phyloP scores from a whole-genome alignment of 768 basidiomycete genomes.

The Leccinum rimulosum region DNA sequence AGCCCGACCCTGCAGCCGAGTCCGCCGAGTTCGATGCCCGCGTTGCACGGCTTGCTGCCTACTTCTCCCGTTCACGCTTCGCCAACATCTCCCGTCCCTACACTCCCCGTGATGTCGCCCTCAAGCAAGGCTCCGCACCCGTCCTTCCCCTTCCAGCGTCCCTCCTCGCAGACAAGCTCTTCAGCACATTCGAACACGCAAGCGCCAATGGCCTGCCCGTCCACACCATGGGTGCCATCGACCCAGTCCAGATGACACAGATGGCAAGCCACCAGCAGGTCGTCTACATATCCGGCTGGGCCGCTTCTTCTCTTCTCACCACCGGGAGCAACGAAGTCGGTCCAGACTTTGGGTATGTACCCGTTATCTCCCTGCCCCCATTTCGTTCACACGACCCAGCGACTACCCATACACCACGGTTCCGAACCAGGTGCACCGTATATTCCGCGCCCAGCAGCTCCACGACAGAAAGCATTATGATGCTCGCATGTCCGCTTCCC shows the following conservation, averaged over 20 bases:
- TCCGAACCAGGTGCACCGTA: slow-evolving; percentile 90
- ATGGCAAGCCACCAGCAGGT: slow-evolving; percentile 86
- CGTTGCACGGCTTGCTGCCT: slow-evolving; percentile 60
- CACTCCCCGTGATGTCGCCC: slow-evolving; percentile 71
- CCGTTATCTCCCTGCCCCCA: background rate
- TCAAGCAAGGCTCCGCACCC: slow-evolving; percentile 87
- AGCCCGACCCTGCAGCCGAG: slow-evolving; percentile 60
- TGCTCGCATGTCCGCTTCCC: slow-evolving; percentile 66
- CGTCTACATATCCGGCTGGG: slow-evolving; percentile 94
- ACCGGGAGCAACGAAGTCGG: slow-evolving; percentile 91
- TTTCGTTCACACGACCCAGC: slow-evolving; percentile 35
- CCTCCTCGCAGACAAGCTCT: slow-evolving; percentile 86
- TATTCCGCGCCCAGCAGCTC: slow-evolving; percentile 88
- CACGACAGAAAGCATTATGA: slow-evolving; percentile 95
- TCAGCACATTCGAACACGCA: slow-evolving; percentile 58
- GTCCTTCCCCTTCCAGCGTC: slow-evolving; percentile 73
- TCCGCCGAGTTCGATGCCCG: slow-evolving; percentile 56
- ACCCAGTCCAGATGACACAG: slow-evolving; percentile 93
- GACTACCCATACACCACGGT: slow-evolving; percentile 97
- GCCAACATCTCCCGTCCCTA: slow-evolving; percentile 74
- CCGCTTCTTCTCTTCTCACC: slow-evolving; percentile 79
- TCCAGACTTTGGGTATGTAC: slow-evolving; percentile 75
- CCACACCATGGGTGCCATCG: slow-evolving; percentile 91
- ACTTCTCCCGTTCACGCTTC: slow-evolving; percentile 78
- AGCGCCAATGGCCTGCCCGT: slow-evolving; percentile 66